These are phyloP conservation scores for Podochytrium sp. DNA, from an alignment of 192 early-diverging fungal species.

Conservation along the genomic window DNA sequence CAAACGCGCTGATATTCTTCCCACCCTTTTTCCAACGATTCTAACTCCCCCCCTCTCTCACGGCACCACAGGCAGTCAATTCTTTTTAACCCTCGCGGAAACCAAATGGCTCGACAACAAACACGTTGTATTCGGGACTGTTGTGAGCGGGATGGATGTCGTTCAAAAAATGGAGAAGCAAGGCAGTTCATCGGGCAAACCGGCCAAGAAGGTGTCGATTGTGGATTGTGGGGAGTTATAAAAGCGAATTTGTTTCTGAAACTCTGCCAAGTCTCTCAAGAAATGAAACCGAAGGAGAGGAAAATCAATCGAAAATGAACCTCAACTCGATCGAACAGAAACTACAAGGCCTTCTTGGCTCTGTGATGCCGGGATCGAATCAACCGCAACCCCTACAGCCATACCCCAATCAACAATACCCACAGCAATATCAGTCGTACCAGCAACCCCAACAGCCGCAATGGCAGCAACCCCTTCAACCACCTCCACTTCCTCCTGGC, in stretches of 20 bases:
- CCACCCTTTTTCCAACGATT: not conserved
- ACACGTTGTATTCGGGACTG: conserved; percentile 72
- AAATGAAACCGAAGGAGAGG: too few species aligned
- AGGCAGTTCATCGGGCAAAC: conserved; percentile 57
- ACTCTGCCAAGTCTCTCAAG: too few species aligned
- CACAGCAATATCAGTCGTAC: not conserved
- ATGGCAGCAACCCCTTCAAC: not conserved
- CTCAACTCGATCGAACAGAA: too few species aligned
- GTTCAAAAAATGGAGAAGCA: conserved; percentile 65
- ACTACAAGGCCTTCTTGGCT: not conserved
- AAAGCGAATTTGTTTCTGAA: not conserved
- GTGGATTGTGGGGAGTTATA: conserved; percentile 60
- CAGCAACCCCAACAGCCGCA: not conserved
- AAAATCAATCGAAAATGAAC: too few species aligned
- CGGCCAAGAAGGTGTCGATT: conserved; percentile 60
- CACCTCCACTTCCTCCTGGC: conserved; percentile 1
- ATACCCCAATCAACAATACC: not conserved
- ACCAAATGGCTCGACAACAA: conserved; percentile 88
- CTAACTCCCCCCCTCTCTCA: not conserved
- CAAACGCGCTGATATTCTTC: too few species aligned
- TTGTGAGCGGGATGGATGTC: conserved; percentile 63
- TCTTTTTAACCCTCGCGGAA: conserved; percentile 85
- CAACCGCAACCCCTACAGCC: not conserved
- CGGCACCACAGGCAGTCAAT: conserved; percentile 86
- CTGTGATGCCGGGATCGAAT: not conserved